Conservation (phyloP, 1,284 basidiomycete species). For the Fomitopsis palustris region DNA sequence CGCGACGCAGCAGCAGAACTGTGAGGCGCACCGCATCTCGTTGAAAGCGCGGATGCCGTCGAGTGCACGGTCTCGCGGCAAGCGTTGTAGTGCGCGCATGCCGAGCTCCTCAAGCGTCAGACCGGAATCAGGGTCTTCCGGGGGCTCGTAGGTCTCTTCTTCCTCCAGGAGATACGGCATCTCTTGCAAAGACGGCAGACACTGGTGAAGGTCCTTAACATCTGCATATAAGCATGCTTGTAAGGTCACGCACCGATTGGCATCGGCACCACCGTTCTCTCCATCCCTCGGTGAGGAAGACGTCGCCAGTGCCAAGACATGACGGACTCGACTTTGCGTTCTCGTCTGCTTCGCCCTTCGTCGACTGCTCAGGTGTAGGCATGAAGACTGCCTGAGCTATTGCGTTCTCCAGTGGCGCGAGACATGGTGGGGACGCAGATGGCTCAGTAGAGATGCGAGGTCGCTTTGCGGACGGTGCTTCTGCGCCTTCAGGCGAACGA, state of each 20-base stretch:
- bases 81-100: constrained; percentile 62
- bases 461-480: constrained; percentile 47
- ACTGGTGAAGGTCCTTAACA: constrained; percentile 35
- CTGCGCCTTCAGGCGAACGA: constrained; percentile 34
- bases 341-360: not conserved
- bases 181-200: constrained; percentile 46
- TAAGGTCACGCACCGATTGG: constrained; percentile 39
- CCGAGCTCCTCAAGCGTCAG: constrained; percentile 77
- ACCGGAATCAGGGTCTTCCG: constrained; percentile 76
- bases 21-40: constrained; percentile 58
- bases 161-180: constrained; percentile 65
- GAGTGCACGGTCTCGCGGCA: constrained; percentile 73
- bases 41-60: constrained; percentile 81
- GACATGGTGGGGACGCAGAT: constrained; percentile 36
- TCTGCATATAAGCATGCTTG: not conserved
- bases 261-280: constrained; percentile 75
- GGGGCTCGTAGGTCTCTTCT: constrained; percentile 79
- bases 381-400: constrained; percentile 37
- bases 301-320: constrained; percentile 51
- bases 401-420: constrained; percentile 46
- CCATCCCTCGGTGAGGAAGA: constrained; percentile 71
- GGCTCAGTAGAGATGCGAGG: constrained; percentile 28
- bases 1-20: not conserved
- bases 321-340: not conserved
- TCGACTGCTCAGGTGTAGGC: not conserved